Base-by-base conservation (phyloP, 1,284 basidiomycete genomes). In the Meira nashicola region DNA sequence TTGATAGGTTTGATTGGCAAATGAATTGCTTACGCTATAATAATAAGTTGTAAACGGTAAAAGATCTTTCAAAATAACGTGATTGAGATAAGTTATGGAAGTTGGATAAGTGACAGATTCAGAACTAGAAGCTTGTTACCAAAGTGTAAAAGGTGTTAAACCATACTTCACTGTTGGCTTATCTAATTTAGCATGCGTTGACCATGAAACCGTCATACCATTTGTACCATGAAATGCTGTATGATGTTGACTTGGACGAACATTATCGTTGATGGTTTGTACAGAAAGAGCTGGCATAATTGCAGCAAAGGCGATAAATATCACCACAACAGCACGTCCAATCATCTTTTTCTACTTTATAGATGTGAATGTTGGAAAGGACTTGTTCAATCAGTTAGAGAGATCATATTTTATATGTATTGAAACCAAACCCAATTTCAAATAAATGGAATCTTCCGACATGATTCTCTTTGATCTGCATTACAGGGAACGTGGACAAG, bases 1-100 rank as follows among this genome's bases (percentile, higher is more conserved):
- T 12, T 61, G 59, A 15, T 40, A 38, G 37, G 55, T 50, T 14
- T 54, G 17, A 14, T 53, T 48, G 8, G 28, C 28, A 8, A 33
- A 33, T 25, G 46, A 48, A 25, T 48, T 48, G 21, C 46, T 48
- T 14, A 48, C 46, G 12, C 17, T 21, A 12, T 48, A 48, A 12
- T 21, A 48, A 23, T 48, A 48, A 5, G 17, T n/a, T 19, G 6
- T 23, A 48, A 5, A n/a, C 2, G 46, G 46, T 21, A 48, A 25
- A 5, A 48, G 46, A 48, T 48, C 25, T 12, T n/a, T 21, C 14
- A 48, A 14, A 5, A 17, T 25, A 17, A 48, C 46, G 25, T 48
- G 46, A 12, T 48, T 48, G 17, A 48, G 46, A 7, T 23, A 48
- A 12, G 25, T 23, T 14, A 6, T 17, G 12, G 17, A 21, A 19